phyloP scores from a whole-genome alignment of 1,284 basidiomycete genomes.

The Cryptococcus wingfieldii region DNA sequence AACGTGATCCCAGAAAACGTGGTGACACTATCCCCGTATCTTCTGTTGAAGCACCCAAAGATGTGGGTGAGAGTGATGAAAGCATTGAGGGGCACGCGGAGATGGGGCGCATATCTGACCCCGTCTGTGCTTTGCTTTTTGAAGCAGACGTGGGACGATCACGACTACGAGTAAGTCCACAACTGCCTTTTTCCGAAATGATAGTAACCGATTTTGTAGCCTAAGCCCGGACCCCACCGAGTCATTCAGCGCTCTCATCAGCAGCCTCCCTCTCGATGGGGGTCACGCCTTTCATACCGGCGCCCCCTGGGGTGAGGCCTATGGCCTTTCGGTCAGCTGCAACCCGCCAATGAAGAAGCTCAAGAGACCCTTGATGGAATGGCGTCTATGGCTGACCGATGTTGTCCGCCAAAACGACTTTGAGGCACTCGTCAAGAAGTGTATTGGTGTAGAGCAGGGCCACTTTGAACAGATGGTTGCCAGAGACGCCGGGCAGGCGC shows the following conservation, averaged over 20 bases:
- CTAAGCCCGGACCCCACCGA: slow-evolving; percentile 25
- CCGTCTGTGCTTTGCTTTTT: slow-evolving; percentile 31
- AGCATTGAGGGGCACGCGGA: slow-evolving; percentile 12
- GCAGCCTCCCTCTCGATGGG: slow-evolving; percentile 26
- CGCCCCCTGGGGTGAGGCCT: slow-evolving; percentile 12
- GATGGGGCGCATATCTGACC: slow-evolving; percentile 36
- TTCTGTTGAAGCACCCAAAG: slow-evolving; percentile 14
- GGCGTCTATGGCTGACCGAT: slow-evolving; percentile 26
- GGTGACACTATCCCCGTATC: background rate
- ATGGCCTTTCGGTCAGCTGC: slow-evolving; percentile 26
- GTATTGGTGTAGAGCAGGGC: slow-evolving; percentile 7
- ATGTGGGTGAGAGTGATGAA: slow-evolving; percentile 27
- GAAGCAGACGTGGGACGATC: slow-evolving; percentile 15
- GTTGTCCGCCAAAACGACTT: slow-evolving; percentile 13
- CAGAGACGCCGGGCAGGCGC: background rate
- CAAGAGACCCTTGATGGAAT: slow-evolving; percentile 14
- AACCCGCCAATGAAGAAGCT: slow-evolving; percentile 23
- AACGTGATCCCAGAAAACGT: background rate
- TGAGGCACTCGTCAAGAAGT: slow-evolving; percentile 16
- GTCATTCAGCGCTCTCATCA: slow-evolving; percentile 20
- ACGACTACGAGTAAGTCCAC: slow-evolving; percentile 8
- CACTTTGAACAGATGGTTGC: slow-evolving; percentile 3
- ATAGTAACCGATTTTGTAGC: slow-evolving; percentile 6
- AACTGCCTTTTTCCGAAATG: background rate
- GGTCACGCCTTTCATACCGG: slow-evolving; percentile 18